Evolutionary conservation across 345 rosid species (phyloP), one percentile per base, ranked within the genome.

Genomic region (Lumnitzera littorea): DNA sequence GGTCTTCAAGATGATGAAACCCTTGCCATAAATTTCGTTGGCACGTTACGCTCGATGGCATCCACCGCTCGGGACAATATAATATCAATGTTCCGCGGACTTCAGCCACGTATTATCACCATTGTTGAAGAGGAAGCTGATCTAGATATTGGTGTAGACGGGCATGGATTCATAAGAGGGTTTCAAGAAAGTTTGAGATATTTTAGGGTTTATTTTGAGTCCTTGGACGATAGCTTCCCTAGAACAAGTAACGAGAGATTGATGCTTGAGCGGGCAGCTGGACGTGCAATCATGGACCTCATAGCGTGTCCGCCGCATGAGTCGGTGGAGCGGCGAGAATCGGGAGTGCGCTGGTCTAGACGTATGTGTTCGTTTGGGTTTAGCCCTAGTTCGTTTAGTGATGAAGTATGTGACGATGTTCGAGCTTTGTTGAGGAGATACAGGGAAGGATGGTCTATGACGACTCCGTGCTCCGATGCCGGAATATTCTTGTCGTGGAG

Each of bases 401-500:
- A 89, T 49, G 99, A 94, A 63, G 88, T 89, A 56, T 76, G 89
- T 23, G 99, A 89, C 60, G 99, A 94, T 47, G 94, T 85, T 36
- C 79, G 89, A 60, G 96, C 97, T 57, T 69, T 94, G 79, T 67
- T 94, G 79, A 82, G 95, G 80, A 85, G 99, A 78, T 94, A 94
- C 58, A 84, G 76, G 77, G 98, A 92, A 59, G 96, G 97, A 5
- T 94, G 97, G 97, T 74, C 90, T 46, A 85, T 87, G 97, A 74
- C 80, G 65, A 20, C 20, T 20, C 91, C 68, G 70, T 69, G 85
- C 41, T 56, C 77, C 46, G 91, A 80, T 50, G 80, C 80, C 69
- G 99, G 99, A 72, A 87, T 89, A 68, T 94, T 89, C 87, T 78
- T 94, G 65, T 75, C 88, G 53, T 94, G 96, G 95, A 87, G 86